Base-by-base conservation (phyloP, 306 rosid genomes). In the Bauhinia variegata region DNA sequence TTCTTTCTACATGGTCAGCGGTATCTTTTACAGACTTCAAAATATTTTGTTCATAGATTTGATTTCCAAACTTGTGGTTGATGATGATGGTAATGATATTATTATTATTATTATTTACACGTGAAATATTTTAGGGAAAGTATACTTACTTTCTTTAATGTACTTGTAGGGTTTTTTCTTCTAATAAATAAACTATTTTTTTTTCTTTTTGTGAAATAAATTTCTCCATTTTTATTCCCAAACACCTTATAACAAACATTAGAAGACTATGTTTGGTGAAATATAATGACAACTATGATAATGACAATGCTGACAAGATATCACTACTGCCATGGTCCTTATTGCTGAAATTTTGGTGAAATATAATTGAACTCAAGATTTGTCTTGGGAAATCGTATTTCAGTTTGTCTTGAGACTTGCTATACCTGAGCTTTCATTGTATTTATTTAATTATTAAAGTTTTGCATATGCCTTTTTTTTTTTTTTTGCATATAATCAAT, bases 401-500 rank as follows among this genome's bases (percentile, higher is more conserved):
- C 66, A 41, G 61, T 63, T 58, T 53, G 30, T 31, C 74, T 41
- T 9, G 41, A 37, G 30, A 38, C 4, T n/a, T 9, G 28, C 28
- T 23, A 23, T 23, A 23, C 28, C 28, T 23, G 28, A 23, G 28
- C 28, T 23, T 23, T 2, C 28, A 23, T 23, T 23, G 28, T 23
- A 23, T 1, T 23, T 23, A 23, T 36, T 2, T 8, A n/a, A n/a
- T n/a, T n/a, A n/a, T n/a, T n/a, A 5, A 6, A 36, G 41, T 36
- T 36, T 36, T 36, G 41, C 9, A 36, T 36, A 36, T 36, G 41
- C 41, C 37, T 8, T 61, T n/a, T n/a, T n/a, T n/a, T n/a, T n/a
- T n/a, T n/a, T n/a, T n/a, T 66, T 72, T 34, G 72, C 49, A 3
- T 32, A 60, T 47, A 64, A 65, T 42, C 52, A 44, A 33, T 14